These are phyloP conservation scores for Dendrostoma leiphaemia DNA, from an alignment of 2,329 filamentous ascomycete species.

Conservation along the genomic window DNA sequence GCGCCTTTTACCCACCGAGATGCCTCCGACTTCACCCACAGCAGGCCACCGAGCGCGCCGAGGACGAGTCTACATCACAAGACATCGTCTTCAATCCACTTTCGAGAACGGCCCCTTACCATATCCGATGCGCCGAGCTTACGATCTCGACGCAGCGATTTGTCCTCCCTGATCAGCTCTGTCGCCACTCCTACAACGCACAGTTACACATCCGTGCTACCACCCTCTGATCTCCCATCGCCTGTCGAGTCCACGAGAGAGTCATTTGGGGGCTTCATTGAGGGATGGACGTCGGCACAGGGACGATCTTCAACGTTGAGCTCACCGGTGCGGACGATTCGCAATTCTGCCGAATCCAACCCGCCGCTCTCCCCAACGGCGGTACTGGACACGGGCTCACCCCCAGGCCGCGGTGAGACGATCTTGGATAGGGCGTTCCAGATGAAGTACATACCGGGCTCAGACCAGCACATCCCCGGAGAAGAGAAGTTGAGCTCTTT, in stretches of 20 bases:
- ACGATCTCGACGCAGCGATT: conserved; percentile 60
- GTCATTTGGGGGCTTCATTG: conserved; percentile 55
- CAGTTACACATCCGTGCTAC: conserved; percentile 50
- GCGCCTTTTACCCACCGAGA: conserved; percentile 38
- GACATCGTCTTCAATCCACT: conserved; percentile 45
- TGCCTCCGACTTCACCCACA: conserved; percentile 36
- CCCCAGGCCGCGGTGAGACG: conserved; percentile 57
- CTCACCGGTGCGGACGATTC: conserved; percentile 50
- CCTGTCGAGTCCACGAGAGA: conserved; percentile 52
- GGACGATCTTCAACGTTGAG: conserved; percentile 57
- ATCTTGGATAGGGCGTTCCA: conserved; percentile 68
- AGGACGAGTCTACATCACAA: conserved; percentile 45
- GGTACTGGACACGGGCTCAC: conserved; percentile 45
- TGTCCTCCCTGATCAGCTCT: conserved; percentile 55
- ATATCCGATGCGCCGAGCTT: conserved; percentile 60
- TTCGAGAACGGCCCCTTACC: conserved; percentile 48
- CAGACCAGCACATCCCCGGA: conserved; percentile 50
- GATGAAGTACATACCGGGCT: conserved; percentile 60
- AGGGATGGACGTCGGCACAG: conserved; percentile 60
- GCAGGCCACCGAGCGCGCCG: conserved; percentile 42
- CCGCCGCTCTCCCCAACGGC: conserved; percentile 32
- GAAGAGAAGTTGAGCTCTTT: conserved; percentile 64
- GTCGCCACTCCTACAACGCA: conserved; percentile 39
- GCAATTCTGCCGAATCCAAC: conserved; percentile 54
- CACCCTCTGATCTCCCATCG: conserved; percentile 56